Evolutionary conservation across 176 grass and related monocot species (phyloP), one percentile per base, ranked within the genome.

Genomic region (Ensete glaucum): DNA sequence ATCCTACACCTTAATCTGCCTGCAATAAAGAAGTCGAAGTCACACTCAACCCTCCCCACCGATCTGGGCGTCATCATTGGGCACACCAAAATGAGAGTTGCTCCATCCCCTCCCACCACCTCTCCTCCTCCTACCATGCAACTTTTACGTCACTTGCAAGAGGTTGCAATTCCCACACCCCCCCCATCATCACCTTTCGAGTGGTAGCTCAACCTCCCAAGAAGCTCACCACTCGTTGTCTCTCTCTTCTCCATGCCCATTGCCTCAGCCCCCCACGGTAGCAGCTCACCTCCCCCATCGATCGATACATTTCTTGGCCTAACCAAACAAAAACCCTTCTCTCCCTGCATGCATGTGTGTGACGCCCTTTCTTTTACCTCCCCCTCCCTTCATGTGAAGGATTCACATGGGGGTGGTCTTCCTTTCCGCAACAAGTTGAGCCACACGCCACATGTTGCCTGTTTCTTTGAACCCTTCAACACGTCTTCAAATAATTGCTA

Each of bases 171-270:
- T 23, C 22, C 34, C 34, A 43, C 4, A 43, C 34, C 34, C 34
- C n/a, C n/a, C 0, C 1, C 24, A 24, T 24, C 24, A 25, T 25
- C 24, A 6, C 5, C 34, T 43, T 20, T 80, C 54, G 78, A 80
- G 62, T 29, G 11, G 1, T 12, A 52, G 52, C 69, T 70, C 73
- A 76, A 76, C 71, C 73, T 76, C 24, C 72, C 11, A 53, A 8
- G 16, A 50, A 27, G 43, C 52, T 82, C 58, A 43, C 52, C 80
- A 55, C 67, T 53, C 8, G 16, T 67, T 22, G 29, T 68, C 59
- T 67, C 60, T 19, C n/a, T 34, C 57, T 53, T 62, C 24, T 25
- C 68, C 50, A 52, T 77, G 9, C n/a, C 2, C 74, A 9, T 62
- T 20, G 8, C 24, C 16, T 29, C 62, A 9, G 9, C 62, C 62